A percentile compares a stretch with the other conserved stretches of the same genome.
phyloP scores from a whole-genome alignment of 164 flowering plant species.

The Chimonanthus salicifolius region DNA sequence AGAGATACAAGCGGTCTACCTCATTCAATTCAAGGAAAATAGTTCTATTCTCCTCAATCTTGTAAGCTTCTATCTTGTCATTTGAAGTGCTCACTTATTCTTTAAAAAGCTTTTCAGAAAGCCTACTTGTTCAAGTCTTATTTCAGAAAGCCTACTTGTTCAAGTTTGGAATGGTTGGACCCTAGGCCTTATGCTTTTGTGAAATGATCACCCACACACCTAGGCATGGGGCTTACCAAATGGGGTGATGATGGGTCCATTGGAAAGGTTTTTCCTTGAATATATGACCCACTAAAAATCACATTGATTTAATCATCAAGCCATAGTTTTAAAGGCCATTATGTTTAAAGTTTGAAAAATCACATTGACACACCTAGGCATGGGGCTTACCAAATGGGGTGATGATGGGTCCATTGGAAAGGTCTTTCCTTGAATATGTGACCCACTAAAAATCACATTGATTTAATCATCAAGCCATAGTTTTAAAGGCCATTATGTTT shows the following conservation, averaged over 20 bases:
- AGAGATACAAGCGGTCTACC: slow-evolving; percentile 59
- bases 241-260: neutral
- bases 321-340: too few relatives aligned
- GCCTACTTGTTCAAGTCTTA: neutral
- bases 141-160: neutral
- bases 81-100: neutral
- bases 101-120: neutral
- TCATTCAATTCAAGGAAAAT: slow-evolving; percentile 69
- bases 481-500: too few relatives aligned
- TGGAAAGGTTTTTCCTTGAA: too few relatives aligned
- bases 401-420: neutral
- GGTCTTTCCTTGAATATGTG: too few relatives aligned
- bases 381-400: neutral
- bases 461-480: too few relatives aligned
- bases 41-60: slow-evolving; percentile 60
- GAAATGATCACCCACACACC: too few relatives aligned
- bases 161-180: too few relatives aligned
- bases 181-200: too few relatives aligned
- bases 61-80: slow-evolving; percentile 42
- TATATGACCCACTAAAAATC: too few relatives aligned
- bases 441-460: too few relatives aligned
- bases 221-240: neutral
- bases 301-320: too few relatives aligned
- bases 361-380: neutral
- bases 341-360: too few relatives aligned